Evolutionary conservation across 805 yeast genomes (phyloP).

Genomic region (Schwanniomyces polymorphus): DNA sequence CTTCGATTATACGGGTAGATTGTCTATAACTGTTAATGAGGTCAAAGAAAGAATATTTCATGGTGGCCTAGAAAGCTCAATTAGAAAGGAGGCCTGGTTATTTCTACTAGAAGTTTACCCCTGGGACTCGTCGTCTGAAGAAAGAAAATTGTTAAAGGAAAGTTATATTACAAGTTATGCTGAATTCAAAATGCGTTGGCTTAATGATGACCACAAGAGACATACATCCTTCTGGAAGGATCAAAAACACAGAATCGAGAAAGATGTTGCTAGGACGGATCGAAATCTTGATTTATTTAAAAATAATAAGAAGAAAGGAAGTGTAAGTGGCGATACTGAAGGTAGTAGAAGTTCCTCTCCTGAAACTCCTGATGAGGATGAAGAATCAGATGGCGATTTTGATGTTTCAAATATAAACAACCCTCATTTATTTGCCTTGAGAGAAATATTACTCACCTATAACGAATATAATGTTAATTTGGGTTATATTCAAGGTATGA

Average conservation of each 20-base stretch:
- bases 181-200: constrained; percentile 72
- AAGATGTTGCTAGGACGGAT: constrained; percentile 92
- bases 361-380: constrained; percentile 33
- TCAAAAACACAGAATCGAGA: constrained; percentile 85
- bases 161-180: constrained; percentile 62
- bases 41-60: constrained; percentile 84
- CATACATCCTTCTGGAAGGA: constrained; percentile 75
- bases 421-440: constrained; percentile 68
- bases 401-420: constrained; percentile 69
- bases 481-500: constrained; percentile 98
- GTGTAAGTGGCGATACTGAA: constrained; percentile 15
- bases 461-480: constrained; percentile 79
- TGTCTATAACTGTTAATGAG: constrained; percentile 72
- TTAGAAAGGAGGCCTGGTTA: constrained; percentile 80
- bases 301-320: constrained; percentile 33
- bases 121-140: constrained; percentile 79
- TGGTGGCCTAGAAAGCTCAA: constrained; percentile 68
- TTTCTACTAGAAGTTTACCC: constrained; percentile 82
- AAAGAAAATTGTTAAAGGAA: constrained; percentile 57
- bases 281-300: constrained; percentile 68
- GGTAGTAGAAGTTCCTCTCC: constrained; percentile 30
- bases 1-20: constrained; percentile 77
- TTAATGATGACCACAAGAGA: constrained; percentile 49
- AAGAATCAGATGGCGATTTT: constrained; percentile 45
- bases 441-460: constrained; percentile 81